Evolutionary conservation across 2,329 filamentous ascomycete species (phyloP).

Genomic region (Talaromyces sp.): DNA sequence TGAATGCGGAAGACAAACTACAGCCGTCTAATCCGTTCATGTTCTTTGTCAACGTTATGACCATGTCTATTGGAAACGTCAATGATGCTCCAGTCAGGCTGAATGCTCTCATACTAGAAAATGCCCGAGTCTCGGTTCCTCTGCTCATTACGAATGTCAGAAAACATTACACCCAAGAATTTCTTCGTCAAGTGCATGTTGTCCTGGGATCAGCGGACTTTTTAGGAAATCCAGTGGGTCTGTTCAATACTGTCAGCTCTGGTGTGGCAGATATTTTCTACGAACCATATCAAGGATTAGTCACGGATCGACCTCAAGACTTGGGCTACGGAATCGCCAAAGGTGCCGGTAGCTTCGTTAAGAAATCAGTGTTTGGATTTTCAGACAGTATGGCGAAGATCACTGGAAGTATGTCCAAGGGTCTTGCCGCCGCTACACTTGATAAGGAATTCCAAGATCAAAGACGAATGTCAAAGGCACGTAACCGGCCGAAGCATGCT

Average conservation of each 20-base stretch:
- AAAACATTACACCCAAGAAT: constrained; percentile 95
- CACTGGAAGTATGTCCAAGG: constrained; percentile 95
- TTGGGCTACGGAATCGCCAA: constrained; percentile 93
- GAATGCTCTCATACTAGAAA: constrained; percentile 91
- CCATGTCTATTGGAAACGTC: constrained; percentile 98
- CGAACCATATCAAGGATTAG: constrained; percentile 95
- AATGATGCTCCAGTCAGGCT: constrained; percentile 94
- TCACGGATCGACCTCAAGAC: constrained; percentile 92
- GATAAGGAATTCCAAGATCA: constrained; percentile 99
- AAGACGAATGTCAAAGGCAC: constrained; percentile 82
- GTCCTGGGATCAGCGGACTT: constrained; percentile 97
- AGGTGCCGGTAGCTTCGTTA: constrained; percentile 92
- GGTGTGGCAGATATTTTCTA: constrained; percentile 98
- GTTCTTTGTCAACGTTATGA: constrained; percentile 98
- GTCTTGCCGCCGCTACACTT: constrained; percentile 86
- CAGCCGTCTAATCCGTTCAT: constrained; percentile 89
- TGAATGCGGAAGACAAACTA: constrained; percentile 93
- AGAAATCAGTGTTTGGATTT: constrained; percentile 97
- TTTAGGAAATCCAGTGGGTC: constrained; percentile 89
- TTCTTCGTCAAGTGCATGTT: constrained; percentile 92
- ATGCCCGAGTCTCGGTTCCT: constrained; percentile 82
- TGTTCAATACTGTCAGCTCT: constrained; percentile 98
- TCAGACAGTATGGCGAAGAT: constrained; percentile 97
- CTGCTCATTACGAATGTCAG: constrained; percentile 80
- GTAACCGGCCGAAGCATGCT: constrained; percentile 94